These are phyloP conservation scores for Colletotrichum sublineola DNA, from an alignment of 2,329 filamentous ascomycete species.

Conservation along the genomic window DNA sequence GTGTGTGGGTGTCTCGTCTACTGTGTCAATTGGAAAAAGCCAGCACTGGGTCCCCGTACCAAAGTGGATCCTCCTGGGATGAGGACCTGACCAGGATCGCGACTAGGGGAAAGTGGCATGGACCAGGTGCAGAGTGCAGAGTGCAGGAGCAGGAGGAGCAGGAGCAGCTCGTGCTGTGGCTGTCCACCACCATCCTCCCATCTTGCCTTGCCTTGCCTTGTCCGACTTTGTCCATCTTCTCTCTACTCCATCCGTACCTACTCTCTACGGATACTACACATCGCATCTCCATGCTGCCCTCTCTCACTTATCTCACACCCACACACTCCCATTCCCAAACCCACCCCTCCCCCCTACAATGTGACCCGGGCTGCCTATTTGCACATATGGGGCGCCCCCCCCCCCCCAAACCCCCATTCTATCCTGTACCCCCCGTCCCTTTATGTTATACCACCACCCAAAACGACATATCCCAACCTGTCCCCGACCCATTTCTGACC, in stretches of 20 bases:
- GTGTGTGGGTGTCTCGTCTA: neutral
- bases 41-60: constrained; percentile 38
- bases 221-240: constrained; percentile 26
- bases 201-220: neutral
- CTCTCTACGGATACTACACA: constrained; percentile 29
- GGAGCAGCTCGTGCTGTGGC: constrained; percentile 26
- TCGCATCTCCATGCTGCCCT: neutral
- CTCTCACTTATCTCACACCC: constrained; percentile 7
- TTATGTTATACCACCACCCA: constrained; percentile 26
- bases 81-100: constrained; percentile 29
- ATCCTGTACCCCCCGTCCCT: constrained; percentile 20
- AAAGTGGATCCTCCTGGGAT: constrained; percentile 8
- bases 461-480: constrained; percentile 23
- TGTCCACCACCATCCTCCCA: neutral
- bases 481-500: constrained; percentile 17
- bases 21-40: neutral
- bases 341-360: neutral
- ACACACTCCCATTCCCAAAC: constrained; percentile 1
- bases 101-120: constrained; percentile 28
- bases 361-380: constrained; percentile 26
- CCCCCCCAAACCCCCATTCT: constrained; percentile 15
- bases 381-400: constrained; percentile 37
- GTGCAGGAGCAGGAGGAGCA: constrained; percentile 13
- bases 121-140: constrained; percentile 26
- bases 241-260: constrained; percentile 4